Conservation (phyloP, 305 asterid species). For the Ilex paraguariensis region DNA sequence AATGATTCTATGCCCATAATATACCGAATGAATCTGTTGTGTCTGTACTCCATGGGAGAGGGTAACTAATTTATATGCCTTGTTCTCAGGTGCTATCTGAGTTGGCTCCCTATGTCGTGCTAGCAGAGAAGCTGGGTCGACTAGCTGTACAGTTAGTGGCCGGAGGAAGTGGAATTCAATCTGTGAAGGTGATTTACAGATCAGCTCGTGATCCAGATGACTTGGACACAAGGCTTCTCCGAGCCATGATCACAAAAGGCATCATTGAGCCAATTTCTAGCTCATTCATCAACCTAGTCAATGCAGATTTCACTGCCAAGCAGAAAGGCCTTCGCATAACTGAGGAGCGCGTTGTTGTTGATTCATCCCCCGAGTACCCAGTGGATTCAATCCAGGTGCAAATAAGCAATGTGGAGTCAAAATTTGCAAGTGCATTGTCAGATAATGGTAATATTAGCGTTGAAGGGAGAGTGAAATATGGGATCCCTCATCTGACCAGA, state of each 20-base stretch:
- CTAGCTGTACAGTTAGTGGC: slow-evolving; percentile 79
- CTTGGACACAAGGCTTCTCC: slow-evolving; percentile 88
- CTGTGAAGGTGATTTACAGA: slow-evolving; percentile 69
- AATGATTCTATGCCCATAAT: background rate
- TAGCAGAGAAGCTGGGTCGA: slow-evolving; percentile 89
- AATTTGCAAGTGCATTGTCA: slow-evolving; percentile 64
- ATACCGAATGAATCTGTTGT: background rate
- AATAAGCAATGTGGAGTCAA: slow-evolving; percentile 59
- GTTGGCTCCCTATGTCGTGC: slow-evolving; percentile 73
- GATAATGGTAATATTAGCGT: slow-evolving; percentile 60
- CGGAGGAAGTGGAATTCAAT: slow-evolving; percentile 86
- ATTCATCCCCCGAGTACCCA: slow-evolving; percentile 62
- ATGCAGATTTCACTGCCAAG: slow-evolving; percentile 91
- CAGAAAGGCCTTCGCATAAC: slow-evolving; percentile 86
- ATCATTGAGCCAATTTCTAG: slow-evolving; percentile 82
- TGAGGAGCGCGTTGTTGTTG: slow-evolving; percentile 58
- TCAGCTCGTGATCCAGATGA: slow-evolving; percentile 75
- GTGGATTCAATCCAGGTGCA: slow-evolving; percentile 70
- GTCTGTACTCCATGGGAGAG: background rate
- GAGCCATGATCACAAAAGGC: slow-evolving; percentile 96
- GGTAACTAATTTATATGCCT: slow-evolving; percentile 2
- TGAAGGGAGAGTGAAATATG: slow-evolving; percentile 76
- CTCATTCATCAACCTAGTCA: slow-evolving; percentile 75
- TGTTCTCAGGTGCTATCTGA: slow-evolving; percentile 68
- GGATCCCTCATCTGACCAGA: slow-evolving; percentile 61